These are phyloP conservation scores for Aspergillus avenaceus DNA, from an alignment of 495 filamentous ascomycete genomes.

Conservation along the genomic window DNA sequence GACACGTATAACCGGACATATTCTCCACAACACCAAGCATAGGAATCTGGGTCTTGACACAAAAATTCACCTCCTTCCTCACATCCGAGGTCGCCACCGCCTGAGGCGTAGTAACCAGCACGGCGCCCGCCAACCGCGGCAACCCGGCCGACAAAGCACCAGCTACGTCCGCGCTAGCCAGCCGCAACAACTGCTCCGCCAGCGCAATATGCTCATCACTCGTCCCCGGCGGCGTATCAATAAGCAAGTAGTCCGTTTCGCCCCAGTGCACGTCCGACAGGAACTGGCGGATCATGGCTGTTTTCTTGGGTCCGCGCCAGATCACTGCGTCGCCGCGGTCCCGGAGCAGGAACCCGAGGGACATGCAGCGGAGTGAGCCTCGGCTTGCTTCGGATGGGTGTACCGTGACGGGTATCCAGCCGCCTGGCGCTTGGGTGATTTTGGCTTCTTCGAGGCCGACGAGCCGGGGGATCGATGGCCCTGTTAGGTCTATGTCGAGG, in stretches of 20 bases:
- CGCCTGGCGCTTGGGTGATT: constrained; percentile 81
- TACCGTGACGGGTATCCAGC: constrained; percentile 85
- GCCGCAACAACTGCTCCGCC: constrained; percentile 72
- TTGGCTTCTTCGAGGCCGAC: constrained; percentile 84
- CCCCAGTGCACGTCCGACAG: constrained; percentile 91
- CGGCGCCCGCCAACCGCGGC: constrained; percentile 68
- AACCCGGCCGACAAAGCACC: constrained; percentile 13
- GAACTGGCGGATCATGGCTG: constrained; percentile 97
- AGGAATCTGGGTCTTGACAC: constrained; percentile 74
- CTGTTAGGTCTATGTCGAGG: constrained; percentile 93
- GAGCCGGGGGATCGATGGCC: constrained; percentile 91
- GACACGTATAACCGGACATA: constrained; percentile 96
- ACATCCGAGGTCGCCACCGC: constrained; percentile 92
- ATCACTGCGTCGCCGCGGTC: constrained; percentile 85
- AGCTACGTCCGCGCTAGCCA: constrained; percentile 33
- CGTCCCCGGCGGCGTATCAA: constrained; percentile 95
- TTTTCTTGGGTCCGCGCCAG: constrained; percentile 98
- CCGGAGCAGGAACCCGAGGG: constrained; percentile 83
- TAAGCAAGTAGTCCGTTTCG: constrained; percentile 78
- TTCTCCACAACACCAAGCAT: constrained; percentile 93
- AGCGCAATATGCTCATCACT: constrained; percentile 97
- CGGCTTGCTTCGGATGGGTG: constrained; percentile 36
- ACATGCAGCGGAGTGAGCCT: constrained; percentile 83
- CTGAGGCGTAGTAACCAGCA: constrained; percentile 94
- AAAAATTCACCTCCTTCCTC: constrained; percentile 95